phyloP scores from a whole-genome alignment of 306 rosid species.

The Prunus kanzakura region DNA sequence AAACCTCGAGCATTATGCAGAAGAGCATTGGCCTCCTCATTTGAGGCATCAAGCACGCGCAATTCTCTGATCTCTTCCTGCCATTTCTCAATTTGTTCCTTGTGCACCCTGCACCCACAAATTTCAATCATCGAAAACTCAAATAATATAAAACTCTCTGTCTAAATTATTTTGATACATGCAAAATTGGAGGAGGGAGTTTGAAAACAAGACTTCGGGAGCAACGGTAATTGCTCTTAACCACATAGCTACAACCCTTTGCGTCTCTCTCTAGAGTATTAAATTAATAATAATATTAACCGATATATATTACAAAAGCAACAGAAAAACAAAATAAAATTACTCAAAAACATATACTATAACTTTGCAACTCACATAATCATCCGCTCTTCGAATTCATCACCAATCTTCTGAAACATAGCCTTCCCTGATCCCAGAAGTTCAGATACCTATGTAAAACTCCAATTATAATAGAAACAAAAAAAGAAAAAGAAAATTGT shows the following conservation, averaged over 20 bases:
- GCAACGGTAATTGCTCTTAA: no score
- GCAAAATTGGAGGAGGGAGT: no score
- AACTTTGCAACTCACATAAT: slow-evolving; percentile 48
- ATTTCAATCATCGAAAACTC: neutral
- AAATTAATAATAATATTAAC: no score
- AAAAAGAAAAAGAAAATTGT: neutral
- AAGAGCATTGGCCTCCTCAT: slow-evolving; percentile 62
- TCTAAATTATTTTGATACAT: neutral
- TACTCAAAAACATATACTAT: neutral
- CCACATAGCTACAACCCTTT: no score
- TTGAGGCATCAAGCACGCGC: slow-evolving; percentile 62
- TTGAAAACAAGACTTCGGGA: no score
- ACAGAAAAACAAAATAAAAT: neutral
- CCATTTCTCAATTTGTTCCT: slow-evolving; percentile 79
- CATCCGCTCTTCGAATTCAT: slow-evolving; percentile 71
- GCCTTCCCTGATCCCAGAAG: slow-evolving; percentile 73
- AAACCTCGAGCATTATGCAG: slow-evolving; percentile 65
- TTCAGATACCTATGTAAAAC: slow-evolving; percentile 62
- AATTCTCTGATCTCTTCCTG: slow-evolving; percentile 70
- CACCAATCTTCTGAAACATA: slow-evolving; percentile 54
- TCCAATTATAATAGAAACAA: neutral
- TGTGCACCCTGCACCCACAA: slow-evolving; percentile 55
- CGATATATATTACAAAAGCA: neutral
- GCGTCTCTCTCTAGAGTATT: no score
- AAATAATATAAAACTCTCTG: neutral